phyloP scores from a whole-genome alignment of 2,329 filamentous ascomycete species.

The Calonectria fujianensis region DNA sequence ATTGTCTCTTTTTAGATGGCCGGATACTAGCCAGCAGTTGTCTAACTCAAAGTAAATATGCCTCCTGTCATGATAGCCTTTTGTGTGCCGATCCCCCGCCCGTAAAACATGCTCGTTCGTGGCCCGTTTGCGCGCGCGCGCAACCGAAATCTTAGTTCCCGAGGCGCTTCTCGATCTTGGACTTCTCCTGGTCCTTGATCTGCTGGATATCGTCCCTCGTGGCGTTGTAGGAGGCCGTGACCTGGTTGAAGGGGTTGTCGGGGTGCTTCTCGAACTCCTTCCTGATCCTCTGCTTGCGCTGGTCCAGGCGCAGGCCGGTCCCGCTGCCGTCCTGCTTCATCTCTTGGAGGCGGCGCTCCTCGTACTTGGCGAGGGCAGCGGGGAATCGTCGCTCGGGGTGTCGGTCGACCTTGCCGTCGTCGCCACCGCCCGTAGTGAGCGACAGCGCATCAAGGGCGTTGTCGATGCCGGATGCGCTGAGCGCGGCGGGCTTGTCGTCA shows the following conservation, averaged over 20 bases:
- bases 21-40: slow-evolving; percentile 43
- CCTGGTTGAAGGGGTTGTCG: slow-evolving; percentile 97
- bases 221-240: slow-evolving; percentile 84
- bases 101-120: slow-evolving; percentile 17
- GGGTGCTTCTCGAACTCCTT: slow-evolving; percentile 97
- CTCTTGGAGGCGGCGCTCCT: slow-evolving; percentile 87
- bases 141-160: slow-evolving; percentile 55
- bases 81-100: slow-evolving; percentile 27
- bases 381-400: slow-evolving; percentile 93
- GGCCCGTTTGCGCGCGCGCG: neutral
- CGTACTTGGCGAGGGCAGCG: slow-evolving; percentile 88
- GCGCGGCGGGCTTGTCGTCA: slow-evolving; percentile 73
- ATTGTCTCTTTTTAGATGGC: slow-evolving; percentile 30
- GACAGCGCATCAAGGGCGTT: slow-evolving; percentile 92
- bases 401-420: slow-evolving; percentile 83
- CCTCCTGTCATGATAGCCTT: slow-evolving; percentile 36
- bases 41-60: slow-evolving; percentile 47
- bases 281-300: slow-evolving; percentile 87
- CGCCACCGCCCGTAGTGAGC: slow-evolving; percentile 72
- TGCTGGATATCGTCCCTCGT: slow-evolving; percentile 84
- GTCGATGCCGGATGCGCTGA: slow-evolving; percentile 93
- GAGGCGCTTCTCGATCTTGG: slow-evolving; percentile 84
- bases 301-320: slow-evolving; percentile 84
- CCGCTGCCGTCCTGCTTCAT: slow-evolving; percentile 87
- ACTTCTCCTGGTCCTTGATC: slow-evolving; percentile 79